These are phyloP conservation scores for Agrocybe chaxingu DNA, from an alignment of 768 basidiomycete species.

Conservation along the genomic window DNA sequence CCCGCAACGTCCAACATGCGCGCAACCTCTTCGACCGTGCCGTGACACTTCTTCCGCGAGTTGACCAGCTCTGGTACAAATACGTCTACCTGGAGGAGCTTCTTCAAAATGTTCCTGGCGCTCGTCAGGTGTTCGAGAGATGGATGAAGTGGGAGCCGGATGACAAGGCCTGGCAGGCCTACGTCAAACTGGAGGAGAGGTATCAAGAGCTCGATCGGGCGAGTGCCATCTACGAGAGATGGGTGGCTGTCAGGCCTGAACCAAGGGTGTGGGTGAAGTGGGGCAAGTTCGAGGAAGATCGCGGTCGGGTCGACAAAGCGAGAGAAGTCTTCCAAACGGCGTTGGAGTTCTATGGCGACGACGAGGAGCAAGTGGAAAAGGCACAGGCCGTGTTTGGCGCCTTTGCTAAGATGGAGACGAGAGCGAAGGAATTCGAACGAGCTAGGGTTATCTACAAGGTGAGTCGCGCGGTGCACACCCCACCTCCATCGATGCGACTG, in stretches of 20 bases:
- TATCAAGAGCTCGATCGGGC: conserved; percentile 92
- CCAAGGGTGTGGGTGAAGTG: conserved; percentile 84
- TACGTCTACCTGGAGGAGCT: conserved; percentile 98
- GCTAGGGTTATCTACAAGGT: conserved; percentile 98
- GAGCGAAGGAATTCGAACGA: conserved; percentile 94
- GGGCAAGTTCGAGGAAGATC: conserved; percentile 87
- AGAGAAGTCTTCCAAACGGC: conserved; percentile 90
- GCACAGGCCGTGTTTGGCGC: conserved; percentile 91
- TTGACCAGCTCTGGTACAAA: conserved; percentile 99
- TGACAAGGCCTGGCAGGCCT: conserved; percentile 99
- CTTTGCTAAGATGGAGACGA: conserved; percentile 97
- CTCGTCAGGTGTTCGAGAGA: conserved; percentile 95
- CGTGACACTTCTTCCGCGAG: conserved; percentile 91
- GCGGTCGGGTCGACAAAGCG: conserved; percentile 68
- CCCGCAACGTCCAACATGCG: conserved; percentile 94
- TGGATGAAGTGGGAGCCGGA: conserved; percentile 99
- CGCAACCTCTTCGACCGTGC: conserved; percentile 97
- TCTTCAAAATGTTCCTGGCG: conserved; percentile 92
- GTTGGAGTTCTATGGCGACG: conserved; percentile 86
- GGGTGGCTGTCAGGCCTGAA: conserved; percentile 78
- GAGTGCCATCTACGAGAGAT: conserved; percentile 88
- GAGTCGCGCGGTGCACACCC: conserved; percentile 9
- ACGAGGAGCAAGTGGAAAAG: conserved; percentile 91
- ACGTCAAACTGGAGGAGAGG: conserved; percentile 95
- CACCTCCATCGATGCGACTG: not conserved